These are phyloP conservation scores for Trametes cingulata DNA, from an alignment of 768 basidiomycete species.

Conservation along the genomic window DNA sequence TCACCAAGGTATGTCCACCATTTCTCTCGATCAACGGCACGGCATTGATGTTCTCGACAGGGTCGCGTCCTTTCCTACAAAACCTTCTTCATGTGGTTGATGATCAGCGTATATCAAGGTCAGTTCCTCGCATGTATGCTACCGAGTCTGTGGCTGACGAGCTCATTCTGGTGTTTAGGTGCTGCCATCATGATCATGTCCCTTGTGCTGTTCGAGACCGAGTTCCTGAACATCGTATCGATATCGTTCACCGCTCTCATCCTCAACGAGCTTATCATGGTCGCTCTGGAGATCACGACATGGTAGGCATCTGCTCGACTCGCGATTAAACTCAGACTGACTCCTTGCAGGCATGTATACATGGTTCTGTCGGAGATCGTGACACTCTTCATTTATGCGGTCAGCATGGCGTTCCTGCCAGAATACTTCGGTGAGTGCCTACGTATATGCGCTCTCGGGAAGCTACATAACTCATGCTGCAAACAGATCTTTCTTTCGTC, in stretches of 20 bases:
- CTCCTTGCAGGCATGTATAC: conserved; percentile 74
- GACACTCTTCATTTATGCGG: conserved; percentile 84
- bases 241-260: conserved; percentile 97
- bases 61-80: conserved; percentile 94
- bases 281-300: conserved; percentile 95
- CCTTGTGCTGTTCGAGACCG: conserved; percentile 92
- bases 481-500: conserved; percentile 86
- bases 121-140: conserved; percentile 6
- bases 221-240: conserved; percentile 96
- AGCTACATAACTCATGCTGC: background rate
- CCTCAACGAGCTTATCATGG: conserved; percentile 98
- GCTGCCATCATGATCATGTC: conserved; percentile 99
- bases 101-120: conserved; percentile 99
- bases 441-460: background rate
- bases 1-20: conserved; percentile 74
- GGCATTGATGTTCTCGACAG: conserved; percentile 40
- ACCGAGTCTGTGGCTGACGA: background rate
- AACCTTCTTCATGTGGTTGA: conserved; percentile 97
- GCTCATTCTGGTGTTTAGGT: conserved; percentile 45
- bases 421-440: conserved; percentile 88
- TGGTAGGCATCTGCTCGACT: conserved; percentile 53
- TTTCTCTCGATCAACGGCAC: no score
- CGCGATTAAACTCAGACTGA: background rate
- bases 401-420: conserved; percentile 91
- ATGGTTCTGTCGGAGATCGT: conserved; percentile 93